Percentiles rank a stretch among this genome's conserved stretches.
Evolutionary conservation across 139 green algal species (phyloP).

Genomic region (Zygnema circumcarinatum): DNA sequence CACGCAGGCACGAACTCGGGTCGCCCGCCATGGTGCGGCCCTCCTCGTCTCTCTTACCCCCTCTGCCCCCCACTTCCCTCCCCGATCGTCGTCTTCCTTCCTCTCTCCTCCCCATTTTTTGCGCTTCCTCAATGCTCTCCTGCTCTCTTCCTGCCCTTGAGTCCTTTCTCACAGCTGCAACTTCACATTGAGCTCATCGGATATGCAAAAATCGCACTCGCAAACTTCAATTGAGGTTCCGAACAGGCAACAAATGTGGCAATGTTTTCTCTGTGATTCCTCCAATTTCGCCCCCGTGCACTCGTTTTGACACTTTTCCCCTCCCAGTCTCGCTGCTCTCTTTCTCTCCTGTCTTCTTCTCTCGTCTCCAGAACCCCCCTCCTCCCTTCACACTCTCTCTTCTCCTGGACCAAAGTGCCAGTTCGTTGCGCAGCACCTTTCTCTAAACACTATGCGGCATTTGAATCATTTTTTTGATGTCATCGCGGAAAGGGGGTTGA

Average conservation of each 20-base stretch:
- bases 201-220: too few relatives aligned
- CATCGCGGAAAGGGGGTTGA: not conserved
- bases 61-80: not conserved
- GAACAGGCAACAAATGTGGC: too few relatives aligned
- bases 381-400: not conserved
- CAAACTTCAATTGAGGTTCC: too few relatives aligned
- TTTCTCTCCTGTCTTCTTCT: not conserved
- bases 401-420: not conserved
- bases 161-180: too few relatives aligned
- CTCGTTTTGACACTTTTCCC: too few relatives aligned
- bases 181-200: too few relatives aligned
- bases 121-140: too few relatives aligned
- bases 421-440: not conserved
- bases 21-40: too few relatives aligned
- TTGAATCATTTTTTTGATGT: not conserved
- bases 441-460: not conserved
- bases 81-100: not conserved
- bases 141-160: too few relatives aligned
- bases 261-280: too few relatives aligned
- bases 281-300: too few relatives aligned
- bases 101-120: not conserved
- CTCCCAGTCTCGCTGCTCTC: not conserved
- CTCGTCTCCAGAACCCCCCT: not conserved
- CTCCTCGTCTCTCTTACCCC: not conserved
- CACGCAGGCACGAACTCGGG: too few relatives aligned